Conservation (phyloP, 2,329 filamentous ascomycete genomes). For the Chaetomiaceae sp. region DNA sequence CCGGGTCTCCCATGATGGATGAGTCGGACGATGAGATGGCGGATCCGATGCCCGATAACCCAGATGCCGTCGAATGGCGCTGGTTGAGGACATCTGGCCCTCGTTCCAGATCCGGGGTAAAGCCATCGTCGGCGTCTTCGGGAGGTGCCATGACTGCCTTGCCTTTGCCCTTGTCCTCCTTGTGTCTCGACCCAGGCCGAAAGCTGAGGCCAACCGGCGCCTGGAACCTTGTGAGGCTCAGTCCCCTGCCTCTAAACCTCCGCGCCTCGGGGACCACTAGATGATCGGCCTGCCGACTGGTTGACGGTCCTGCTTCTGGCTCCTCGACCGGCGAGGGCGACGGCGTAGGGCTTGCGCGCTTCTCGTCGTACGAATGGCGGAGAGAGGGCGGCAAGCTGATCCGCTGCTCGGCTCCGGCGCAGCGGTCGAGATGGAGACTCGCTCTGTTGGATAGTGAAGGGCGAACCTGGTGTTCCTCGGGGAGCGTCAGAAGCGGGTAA, state of each 20-base stretch:
- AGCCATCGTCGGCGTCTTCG: conserved; percentile 34
- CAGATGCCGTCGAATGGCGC: conserved; percentile 46
- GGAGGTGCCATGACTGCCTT: conserved; percentile 46
- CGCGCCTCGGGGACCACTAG: conserved; percentile 16
- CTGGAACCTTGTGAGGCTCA: conserved; percentile 29
- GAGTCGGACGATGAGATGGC: conserved; percentile 54
- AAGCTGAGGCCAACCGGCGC: conserved; percentile 26
- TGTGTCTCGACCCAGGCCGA: conserved; percentile 15
- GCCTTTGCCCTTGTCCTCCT: conserved; percentile 41
- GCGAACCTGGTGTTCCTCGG: conserved; percentile 46
- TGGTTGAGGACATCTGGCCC: conserved; percentile 44
- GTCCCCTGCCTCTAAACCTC: conserved; percentile 29
- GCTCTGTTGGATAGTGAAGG: conserved; percentile 41
- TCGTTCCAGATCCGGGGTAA: conserved; percentile 52
- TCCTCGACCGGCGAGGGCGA: conserved; percentile 30
- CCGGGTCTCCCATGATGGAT: conserved; percentile 58
- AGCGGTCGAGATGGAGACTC: conserved; percentile 50
- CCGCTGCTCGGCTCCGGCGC: conserved; percentile 43
- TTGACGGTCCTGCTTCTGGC: conserved; percentile 28
- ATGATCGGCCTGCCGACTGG: conserved; percentile 17
- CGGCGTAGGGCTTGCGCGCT: conserved; percentile 33
- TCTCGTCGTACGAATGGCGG: conserved; percentile 51
- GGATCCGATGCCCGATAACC: conserved; percentile 50
- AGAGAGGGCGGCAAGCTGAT: conserved; percentile 52
- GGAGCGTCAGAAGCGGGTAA: conserved; percentile 48